Base-by-base conservation (phyloP, 1,139 yeast genomes). In the Arxiozyma bovina region DNA sequence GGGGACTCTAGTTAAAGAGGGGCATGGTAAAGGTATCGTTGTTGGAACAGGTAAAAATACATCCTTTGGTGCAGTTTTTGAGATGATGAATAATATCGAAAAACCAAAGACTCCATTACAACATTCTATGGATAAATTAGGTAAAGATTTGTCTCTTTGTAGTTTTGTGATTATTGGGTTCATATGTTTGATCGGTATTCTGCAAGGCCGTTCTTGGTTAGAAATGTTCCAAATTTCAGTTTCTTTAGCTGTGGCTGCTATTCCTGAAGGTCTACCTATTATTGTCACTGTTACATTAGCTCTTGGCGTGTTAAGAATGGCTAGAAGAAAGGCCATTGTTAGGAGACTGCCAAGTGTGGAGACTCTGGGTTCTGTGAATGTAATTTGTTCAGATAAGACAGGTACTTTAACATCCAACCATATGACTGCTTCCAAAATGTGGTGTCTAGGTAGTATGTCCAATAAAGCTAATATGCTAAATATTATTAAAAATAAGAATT, bases 171-270 rank as follows among this genome's bases (percentile, higher is more conserved):
- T 91, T 18, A 93, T 93, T 71, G 96, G 96, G 48, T 69, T 87
- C 27, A 93, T 93, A 66, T 90, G 96, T 64, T 66, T 91, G 38
- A 77, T 91, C 62, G 99, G 98, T 55, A 77, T 93, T 23, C 55
- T 87, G 51, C 96, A 91, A 73, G 98, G 98, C 52, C 85, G 95
- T 59, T 79, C 87, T 11, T 89, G 96, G 96, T 77, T 93, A 57
- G 98, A 91, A 60, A 93, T 93, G 96, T 91, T 93, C 72, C 96
- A 93, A 68, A 90, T 93, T 57, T 88, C 96, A 1, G 98, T 93
- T 12, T 89, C 96, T 2, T 77, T 93, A 59, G 98, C 98, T 0
- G 98, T 93, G 17, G 99, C 99, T 50, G 98, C 98, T 2, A 91
- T 93, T 61, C 99, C 99, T 4, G 99, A 93, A 72, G 98, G 98